Evolutionary conservation across 768 basidiomycete genomes (phyloP).

Genomic region (Agaricus blazei): DNA sequence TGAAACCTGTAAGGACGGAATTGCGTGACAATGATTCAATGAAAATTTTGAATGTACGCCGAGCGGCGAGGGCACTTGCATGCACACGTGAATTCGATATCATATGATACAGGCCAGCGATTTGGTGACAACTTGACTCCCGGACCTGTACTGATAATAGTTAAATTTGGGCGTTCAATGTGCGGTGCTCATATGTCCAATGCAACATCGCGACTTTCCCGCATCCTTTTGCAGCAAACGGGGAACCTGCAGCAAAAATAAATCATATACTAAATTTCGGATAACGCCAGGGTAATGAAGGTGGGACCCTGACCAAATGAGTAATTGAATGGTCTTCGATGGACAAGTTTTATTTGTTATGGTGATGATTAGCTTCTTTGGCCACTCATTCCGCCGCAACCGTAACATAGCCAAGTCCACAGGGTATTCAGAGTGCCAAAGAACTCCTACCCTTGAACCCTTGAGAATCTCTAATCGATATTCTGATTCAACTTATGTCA

Average conservation of each 20-base stretch:
- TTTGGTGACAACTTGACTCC: neutral
- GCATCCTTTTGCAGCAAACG: neutral
- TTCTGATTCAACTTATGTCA: conserved; percentile 2
- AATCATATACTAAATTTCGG: neutral
- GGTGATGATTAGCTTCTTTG: neutral
- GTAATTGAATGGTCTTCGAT: neutral
- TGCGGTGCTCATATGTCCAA: neutral
- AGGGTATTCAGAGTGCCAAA: neutral
- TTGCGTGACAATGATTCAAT: neutral
- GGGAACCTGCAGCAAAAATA: neutral
- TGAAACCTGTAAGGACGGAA: no score
- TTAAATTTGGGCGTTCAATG: neutral
- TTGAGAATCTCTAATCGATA: neutral
- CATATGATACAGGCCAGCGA: neutral
- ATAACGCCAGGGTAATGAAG: neutral
- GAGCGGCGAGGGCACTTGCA: neutral
- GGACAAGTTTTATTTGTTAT: no score
- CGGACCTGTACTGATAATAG: no score
- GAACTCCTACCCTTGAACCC: neutral
- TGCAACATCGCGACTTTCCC: neutral
- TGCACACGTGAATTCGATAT: no score
- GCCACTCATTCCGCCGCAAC: neutral
- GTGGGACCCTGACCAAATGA: neutral
- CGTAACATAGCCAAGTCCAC: neutral
- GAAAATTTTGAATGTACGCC: neutral